Conservation (phyloP, 306 rosid species). For the Acacia melanoxylon region DNA sequence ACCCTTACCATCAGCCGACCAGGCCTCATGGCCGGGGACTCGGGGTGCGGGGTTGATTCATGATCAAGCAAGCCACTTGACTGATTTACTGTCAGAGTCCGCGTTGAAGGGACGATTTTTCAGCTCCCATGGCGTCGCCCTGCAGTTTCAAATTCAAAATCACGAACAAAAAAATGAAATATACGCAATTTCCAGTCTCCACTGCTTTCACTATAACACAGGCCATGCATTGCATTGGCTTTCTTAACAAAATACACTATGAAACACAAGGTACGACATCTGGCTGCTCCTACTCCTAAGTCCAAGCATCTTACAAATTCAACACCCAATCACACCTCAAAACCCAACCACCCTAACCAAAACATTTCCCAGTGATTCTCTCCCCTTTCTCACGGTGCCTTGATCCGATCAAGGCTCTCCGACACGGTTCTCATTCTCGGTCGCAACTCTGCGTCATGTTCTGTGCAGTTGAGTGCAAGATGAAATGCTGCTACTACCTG, state of each 20-base stretch:
- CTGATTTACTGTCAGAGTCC: background rate
- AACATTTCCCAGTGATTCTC: slow-evolving; percentile 25
- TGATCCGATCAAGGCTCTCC: slow-evolving; percentile 70
- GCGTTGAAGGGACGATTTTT: background rate
- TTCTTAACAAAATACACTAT: background rate
- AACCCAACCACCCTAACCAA: slow-evolving; percentile 9
- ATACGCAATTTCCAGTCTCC: background rate
- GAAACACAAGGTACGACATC: slow-evolving; percentile 12
- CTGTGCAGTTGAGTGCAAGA: slow-evolving; percentile 78
- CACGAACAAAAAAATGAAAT: background rate
- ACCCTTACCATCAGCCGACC: background rate
- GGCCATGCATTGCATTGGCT: background rate
- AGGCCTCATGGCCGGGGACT: background rate
- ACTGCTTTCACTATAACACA: background rate
- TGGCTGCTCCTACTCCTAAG: slow-evolving; percentile 5
- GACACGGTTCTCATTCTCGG: slow-evolving; percentile 80
- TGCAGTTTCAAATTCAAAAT: background rate
- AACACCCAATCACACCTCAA: slow-evolving; percentile 3
- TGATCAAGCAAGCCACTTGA: background rate
- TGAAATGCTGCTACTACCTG: slow-evolving; percentile 74
- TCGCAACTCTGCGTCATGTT: slow-evolving; percentile 74
- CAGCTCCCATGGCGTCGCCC: background rate
- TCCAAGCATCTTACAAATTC: slow-evolving; percentile 16
- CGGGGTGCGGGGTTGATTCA: background rate
- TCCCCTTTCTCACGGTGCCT: slow-evolving; percentile 32